These are phyloP conservation scores for Phytophthora sp. DNA, from an alignment of 352 stramenopile species.

Conservation along the genomic window DNA sequence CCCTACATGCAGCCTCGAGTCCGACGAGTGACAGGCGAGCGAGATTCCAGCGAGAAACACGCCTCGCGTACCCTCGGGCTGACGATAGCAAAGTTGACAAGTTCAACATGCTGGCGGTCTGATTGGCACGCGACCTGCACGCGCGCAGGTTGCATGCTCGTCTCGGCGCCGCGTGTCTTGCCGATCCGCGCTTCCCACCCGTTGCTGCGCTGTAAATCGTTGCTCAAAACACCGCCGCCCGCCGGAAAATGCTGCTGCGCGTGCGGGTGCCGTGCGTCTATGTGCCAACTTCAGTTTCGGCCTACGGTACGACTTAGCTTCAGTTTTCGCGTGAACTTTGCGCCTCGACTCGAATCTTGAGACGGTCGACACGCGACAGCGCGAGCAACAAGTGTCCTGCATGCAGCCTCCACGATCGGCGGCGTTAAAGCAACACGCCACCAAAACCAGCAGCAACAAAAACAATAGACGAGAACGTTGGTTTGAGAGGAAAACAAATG, in stretches of 20 bases:
- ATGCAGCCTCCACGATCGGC: no score
- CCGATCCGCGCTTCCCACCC: slow-evolving; percentile 4
- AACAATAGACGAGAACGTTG: no score
- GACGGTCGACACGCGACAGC: no score
- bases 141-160: slow-evolving; percentile 16
- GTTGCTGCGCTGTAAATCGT: not conserved
- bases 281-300: slow-evolving; percentile 10
- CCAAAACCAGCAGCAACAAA: not conserved
- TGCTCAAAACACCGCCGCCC: not conserved
- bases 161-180: slow-evolving; percentile 11
- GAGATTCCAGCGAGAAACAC: not conserved
- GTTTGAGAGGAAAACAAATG: not conserved
- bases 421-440: no score
- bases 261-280: slow-evolving; percentile 7
- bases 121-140: not conserved
- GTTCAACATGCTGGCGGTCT: not conserved
- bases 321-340: no score
- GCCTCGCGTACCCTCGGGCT: slow-evolving; percentile 6
- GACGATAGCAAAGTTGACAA: not conserved
- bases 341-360: no score
- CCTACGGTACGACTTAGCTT: slow-evolving; percentile 10
- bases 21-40: not conserved
- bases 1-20: slow-evolving; percentile 1
- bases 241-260: slow-evolving; percentile 17
- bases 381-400: no score